Evolutionary conservation across 257 asterid species (phyloP).

Genomic region (Rhazya stricta): DNA sequence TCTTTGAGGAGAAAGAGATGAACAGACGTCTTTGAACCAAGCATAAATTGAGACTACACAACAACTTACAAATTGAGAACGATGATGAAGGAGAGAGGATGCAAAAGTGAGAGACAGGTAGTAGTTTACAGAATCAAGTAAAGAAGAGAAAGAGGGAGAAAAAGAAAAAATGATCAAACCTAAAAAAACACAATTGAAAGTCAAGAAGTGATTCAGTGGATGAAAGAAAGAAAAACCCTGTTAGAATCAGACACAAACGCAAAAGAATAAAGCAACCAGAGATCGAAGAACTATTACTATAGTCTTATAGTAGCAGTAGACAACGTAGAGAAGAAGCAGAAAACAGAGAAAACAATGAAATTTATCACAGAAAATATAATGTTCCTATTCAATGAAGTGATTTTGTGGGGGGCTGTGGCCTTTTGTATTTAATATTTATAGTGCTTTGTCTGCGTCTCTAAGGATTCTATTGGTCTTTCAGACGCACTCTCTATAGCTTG

Average conservation of each 20-base stretch:
- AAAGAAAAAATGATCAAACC: constrained; percentile 1
- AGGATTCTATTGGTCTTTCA: neutral
- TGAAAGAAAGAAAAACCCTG: constrained; percentile 14
- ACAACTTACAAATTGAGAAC: neutral
- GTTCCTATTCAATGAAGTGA: neutral
- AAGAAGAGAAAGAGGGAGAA: constrained; percentile 13
- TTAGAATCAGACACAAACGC: constrained; percentile 13
- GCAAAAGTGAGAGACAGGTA: constrained; percentile 12
- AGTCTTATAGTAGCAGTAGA: neutral
- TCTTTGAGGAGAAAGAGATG: neutral
- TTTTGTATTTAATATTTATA: constrained; percentile 8
- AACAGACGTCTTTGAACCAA: neutral
- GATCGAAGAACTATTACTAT: constrained; percentile 5
- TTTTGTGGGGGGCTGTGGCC: constrained; percentile 2
- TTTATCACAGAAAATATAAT: neutral
- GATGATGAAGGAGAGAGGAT: neutral
- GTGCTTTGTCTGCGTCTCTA: neutral
- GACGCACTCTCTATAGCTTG: neutral
- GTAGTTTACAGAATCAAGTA: constrained; percentile 27
- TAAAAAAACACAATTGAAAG: neutral
- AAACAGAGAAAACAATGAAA: neutral
- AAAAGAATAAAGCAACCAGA: constrained; percentile 23
- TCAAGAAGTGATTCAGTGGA: constrained; percentile 13
- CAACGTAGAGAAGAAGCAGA: neutral
- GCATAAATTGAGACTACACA: neutral